These are phyloP conservation scores for Pichia sp. DNA, from an alignment of 1,139 yeast species.

Conservation along the genomic window DNA sequence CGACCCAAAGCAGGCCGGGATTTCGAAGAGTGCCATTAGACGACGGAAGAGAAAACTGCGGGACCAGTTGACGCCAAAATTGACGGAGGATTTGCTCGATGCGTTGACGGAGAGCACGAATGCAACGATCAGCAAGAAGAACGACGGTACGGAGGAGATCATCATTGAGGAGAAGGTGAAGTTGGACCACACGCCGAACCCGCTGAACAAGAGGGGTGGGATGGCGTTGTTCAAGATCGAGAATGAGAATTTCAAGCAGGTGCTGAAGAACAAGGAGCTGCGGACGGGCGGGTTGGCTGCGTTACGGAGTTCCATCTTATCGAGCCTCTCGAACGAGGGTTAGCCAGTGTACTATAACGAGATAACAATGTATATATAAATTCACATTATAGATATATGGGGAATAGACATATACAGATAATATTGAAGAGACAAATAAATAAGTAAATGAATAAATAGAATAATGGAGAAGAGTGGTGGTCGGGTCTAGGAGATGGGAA, in stretches of 20 bases:
- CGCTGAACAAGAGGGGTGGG: conserved; percentile 55
- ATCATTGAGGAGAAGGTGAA: conserved; percentile 24
- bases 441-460: conserved; percentile 12
- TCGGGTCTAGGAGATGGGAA: neutral
- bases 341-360: neutral
- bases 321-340: conserved; percentile 20
- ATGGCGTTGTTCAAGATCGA: conserved; percentile 50
- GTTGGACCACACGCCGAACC: conserved; percentile 55
- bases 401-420: neutral
- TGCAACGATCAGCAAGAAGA: conserved; percentile 23
- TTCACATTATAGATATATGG: neutral
- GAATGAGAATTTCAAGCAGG: conserved; percentile 49
- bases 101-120: conserved; percentile 45
- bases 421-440: neutral
- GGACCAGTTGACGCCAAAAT: conserved; percentile 57
- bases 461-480: neutral
- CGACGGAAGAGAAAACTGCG: conserved; percentile 62
- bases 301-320: conserved; percentile 43
- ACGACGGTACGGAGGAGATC: conserved; percentile 20
- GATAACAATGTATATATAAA: neutral
- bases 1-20: conserved; percentile 34
- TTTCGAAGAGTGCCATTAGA: conserved; percentile 62
- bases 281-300: conserved; percentile 57
- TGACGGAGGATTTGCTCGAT: conserved; percentile 53
- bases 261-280: conserved; percentile 49